Conservation (phyloP, 331 rosid species). For the Quercus lobata region DNA sequence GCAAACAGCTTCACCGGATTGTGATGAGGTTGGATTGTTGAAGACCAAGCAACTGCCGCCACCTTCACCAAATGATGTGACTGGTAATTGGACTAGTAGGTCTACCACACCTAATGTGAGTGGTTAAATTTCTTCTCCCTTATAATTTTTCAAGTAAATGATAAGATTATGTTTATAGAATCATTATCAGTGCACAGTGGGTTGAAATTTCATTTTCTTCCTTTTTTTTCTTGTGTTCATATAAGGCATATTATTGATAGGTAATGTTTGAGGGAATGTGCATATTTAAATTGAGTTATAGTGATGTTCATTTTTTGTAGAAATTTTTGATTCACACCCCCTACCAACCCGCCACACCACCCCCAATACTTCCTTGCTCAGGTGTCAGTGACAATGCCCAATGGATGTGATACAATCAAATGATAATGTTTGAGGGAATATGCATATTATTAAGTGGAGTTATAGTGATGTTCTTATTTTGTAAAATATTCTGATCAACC, state of each 20-base stretch:
- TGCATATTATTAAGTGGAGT: too few species aligned
- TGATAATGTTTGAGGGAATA: too few species aligned
- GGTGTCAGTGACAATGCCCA: too few species aligned
- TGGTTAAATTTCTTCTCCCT: slow-evolving; percentile 2
- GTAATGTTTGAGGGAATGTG: too few species aligned
- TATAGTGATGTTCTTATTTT: too few species aligned
- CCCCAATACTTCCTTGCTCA: too few species aligned
- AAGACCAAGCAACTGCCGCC: background rate
- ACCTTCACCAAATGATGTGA: slow-evolving; percentile 15
- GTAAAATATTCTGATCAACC: too few species aligned
- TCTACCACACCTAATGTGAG: slow-evolving; percentile 33
- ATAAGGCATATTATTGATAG: too few species aligned
- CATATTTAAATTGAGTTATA: too few species aligned
- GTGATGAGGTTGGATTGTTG: slow-evolving; percentile 3
- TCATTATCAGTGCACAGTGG: background rate
- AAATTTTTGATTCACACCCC: background rate
- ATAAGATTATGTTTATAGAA: background rate
- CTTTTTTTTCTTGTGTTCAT: slow-evolving; percentile 4
- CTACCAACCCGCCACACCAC: too few species aligned
- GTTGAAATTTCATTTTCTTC: slow-evolving; percentile 4
- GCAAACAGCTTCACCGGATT: slow-evolving; percentile 34
- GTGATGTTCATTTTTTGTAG: too few species aligned
- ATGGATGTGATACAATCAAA: too few species aligned
- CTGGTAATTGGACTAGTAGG: slow-evolving; percentile 34
- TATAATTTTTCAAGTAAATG: background rate